Base-by-base conservation (phyloP, 768 basidiomycete genomes). In the Rhodotorula sphaerocarpa region DNA sequence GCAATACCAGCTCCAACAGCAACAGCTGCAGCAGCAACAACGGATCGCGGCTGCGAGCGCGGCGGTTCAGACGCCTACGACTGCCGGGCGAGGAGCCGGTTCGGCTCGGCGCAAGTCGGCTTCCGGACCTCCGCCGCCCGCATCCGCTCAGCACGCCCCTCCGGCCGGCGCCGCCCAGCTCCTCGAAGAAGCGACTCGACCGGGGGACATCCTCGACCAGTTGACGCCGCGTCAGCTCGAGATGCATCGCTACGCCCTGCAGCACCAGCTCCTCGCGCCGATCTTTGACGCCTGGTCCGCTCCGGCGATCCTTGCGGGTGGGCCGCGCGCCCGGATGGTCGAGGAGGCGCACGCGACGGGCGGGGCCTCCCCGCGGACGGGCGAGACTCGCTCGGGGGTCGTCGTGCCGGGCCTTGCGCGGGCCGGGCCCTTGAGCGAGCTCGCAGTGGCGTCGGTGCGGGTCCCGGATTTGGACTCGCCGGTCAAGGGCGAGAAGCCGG, bases 181-280 rank as follows among this genome's bases (percentile, higher is more conserved):
- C n/a, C n/a, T n/a, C 28, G 59, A 55, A 36, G 27, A 27, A 1
- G 47, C 56, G 20, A 56, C 18, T 28, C 10, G 12, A 43, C 41
- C 52, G 10, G 36, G 36, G 10, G 67, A 68, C 43, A 33, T 68
- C 25, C 47, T 68, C 47, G 67, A 68, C 44, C 33, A 53, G n/a
- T 25, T 68, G 10, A 51, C 67, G 18, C 36, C 59, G 7, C 62
- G 63, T 5, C 59, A 61, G 21, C 44, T 68, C 52, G 62, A 62
- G 11, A 50, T 50, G 2, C 59, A 57, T 44, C 62, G 67, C 30
- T 50, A 58, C 43, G 47, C 56, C 16, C 11, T 9, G n/a, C n/a
- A 57, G 12, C 66, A 68, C 50, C 62, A 64, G 16, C 30, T 46
- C 34, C 25, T 64, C 47, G 46, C 59, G 4, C 25, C 47, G 18